These are phyloP conservation scores for Myxozyma monticola DNA, from an alignment of 805 yeast species.

Conservation along the genomic window DNA sequence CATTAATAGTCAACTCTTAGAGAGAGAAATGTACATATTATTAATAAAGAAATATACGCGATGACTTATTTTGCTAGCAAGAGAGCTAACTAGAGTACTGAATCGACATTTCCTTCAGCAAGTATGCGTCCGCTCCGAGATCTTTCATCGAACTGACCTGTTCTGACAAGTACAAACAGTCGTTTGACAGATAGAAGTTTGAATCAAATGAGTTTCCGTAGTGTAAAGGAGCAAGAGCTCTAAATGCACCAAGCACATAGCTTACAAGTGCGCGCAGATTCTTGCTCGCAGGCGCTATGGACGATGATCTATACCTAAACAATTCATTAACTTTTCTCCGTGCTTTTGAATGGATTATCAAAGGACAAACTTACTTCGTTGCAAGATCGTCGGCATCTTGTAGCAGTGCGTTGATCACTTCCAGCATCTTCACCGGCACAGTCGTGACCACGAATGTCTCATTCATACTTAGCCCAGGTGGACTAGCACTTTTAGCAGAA, in stretches of 20 bases:
- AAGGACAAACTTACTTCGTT: neutral
- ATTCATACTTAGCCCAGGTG: slow-evolving; percentile 4
- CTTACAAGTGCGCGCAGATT: slow-evolving; percentile 18
- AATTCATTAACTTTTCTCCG: too few relatives aligned
- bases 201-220: slow-evolving; percentile 22
- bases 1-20: too few relatives aligned
- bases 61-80: too few relatives aligned
- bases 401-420: slow-evolving; percentile 4
- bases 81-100: too few relatives aligned
- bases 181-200: slow-evolving; percentile 22
- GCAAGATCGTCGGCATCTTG: slow-evolving; percentile 11
- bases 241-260: slow-evolving; percentile 15
- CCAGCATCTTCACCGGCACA: slow-evolving; percentile 19
- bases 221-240: slow-evolving; percentile 28
- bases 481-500: too few relatives aligned
- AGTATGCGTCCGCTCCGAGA: slow-evolving; percentile 26
- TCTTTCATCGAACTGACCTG: slow-evolving; percentile 21
- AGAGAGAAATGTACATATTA: too few relatives aligned
- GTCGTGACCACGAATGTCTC: slow-evolving; percentile 29
- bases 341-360: too few relatives aligned
- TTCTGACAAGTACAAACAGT: slow-evolving; percentile 25
- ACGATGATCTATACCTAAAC: slow-evolving; percentile 5
- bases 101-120: slow-evolving; percentile 25
- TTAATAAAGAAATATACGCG: too few relatives aligned
- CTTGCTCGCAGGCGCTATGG: slow-evolving; percentile 21